These are phyloP conservation scores for Mortierella sp. DNA, from an alignment of 371 early-diverging fungal species.

Conservation along the genomic window DNA sequence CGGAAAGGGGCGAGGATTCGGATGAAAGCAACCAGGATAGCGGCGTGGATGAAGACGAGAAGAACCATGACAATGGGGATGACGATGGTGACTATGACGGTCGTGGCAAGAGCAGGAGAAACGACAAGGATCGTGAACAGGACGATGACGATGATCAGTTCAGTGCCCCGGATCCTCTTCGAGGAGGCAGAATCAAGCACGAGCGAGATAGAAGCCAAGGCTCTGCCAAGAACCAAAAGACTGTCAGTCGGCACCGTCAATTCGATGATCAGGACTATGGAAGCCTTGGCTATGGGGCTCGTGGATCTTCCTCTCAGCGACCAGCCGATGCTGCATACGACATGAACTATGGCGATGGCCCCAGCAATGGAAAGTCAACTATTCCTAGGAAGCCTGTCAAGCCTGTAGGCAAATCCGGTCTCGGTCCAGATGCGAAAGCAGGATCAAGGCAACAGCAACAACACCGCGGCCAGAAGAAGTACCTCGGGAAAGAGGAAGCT, in stretches of 20 bases:
- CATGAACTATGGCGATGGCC: conserved; percentile 9
- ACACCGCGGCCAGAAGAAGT: conserved; percentile 7
- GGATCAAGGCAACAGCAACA: conserved; percentile 2
- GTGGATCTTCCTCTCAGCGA: background rate
- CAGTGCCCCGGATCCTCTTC: background rate
- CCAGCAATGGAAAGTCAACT: background rate
- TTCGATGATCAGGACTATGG: background rate
- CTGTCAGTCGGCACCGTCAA: conserved; percentile 4
- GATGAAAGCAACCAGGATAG: conserved; percentile 5
- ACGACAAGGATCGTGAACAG: background rate
- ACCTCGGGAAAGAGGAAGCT: conserved; percentile 39
- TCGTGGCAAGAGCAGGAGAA: background rate
- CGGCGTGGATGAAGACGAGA: conserved; percentile 6
- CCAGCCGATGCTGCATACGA: conserved; percentile 13
- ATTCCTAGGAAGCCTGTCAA: background rate
- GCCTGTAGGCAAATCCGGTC: background rate
- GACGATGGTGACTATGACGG: background rate
- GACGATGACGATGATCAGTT: conserved; percentile 1
- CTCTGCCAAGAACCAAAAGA: conserved; percentile 1
- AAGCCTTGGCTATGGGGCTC: background rate
- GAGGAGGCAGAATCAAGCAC: background rate
- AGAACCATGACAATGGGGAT: conserved; percentile 3
- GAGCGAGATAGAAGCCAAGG: conserved; percentile 14
- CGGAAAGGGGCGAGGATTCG: conserved; percentile 1
- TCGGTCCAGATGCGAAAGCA: background rate